Evolutionary conservation across 768 basidiomycete species (phyloP).

Genomic region (Lactarius deliciosus): DNA sequence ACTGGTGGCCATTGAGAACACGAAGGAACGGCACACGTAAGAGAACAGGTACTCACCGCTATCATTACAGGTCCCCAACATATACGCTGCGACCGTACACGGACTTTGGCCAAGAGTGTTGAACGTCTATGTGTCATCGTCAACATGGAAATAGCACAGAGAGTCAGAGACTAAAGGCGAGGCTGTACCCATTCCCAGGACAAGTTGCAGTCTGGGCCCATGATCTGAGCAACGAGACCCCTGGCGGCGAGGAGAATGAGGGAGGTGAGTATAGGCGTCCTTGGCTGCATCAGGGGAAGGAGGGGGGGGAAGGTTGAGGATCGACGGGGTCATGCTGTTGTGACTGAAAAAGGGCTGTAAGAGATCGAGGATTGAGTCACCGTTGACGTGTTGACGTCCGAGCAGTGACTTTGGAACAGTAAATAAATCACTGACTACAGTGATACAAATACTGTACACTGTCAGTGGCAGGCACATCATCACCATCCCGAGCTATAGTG

Average conservation of each 20-base stretch:
- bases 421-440: too few species aligned
- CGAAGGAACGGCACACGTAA: not conserved
- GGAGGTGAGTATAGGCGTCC: not conserved
- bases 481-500: too few species aligned
- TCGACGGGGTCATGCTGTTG: not conserved
- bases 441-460: too few species aligned
- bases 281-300: not conserved
- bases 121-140: too few species aligned
- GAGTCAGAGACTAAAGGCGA: not conserved
- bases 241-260: not conserved
- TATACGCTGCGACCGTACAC: slow-evolving; percentile 11
- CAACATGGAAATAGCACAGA: too few species aligned
- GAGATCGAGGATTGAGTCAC: not conserved
- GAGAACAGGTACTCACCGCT: slow-evolving; percentile 7
- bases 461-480: too few species aligned
- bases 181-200: slow-evolving; percentile 8
- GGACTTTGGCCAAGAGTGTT: slow-evolving; percentile 14
- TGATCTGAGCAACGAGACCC: too few species aligned
- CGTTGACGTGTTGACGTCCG: not conserved
- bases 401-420: not conserved
- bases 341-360: not conserved
- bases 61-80: slow-evolving; percentile 15
- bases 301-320: not conserved
- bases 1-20: not conserved
- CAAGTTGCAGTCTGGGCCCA: not conserved